These are phyloP conservation scores for Diophrys sp. DNA, from an alignment of 73 alveolate genomes.

Conservation along the genomic window DNA sequence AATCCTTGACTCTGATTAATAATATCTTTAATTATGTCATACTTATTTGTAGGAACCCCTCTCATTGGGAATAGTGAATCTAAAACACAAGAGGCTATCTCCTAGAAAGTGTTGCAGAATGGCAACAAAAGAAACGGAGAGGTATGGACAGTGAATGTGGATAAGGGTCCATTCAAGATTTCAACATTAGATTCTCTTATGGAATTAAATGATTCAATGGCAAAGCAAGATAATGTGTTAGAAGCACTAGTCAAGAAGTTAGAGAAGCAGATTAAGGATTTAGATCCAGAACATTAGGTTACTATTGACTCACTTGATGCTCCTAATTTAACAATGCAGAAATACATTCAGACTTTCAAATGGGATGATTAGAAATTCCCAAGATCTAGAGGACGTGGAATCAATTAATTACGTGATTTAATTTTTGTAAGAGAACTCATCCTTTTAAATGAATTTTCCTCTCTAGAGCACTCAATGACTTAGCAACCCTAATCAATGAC, in stretches of 20 bases:
- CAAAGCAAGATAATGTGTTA: conserved; percentile 41
- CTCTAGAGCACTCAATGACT: background rate
- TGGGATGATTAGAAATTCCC: conserved; percentile 62
- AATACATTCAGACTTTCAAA: conserved; percentile 34
- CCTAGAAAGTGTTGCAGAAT: background rate
- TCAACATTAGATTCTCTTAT: conserved; percentile 57
- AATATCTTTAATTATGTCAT: too few species aligned
- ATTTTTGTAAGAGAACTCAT: too few species aligned
- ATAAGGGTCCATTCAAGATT: conserved; percentile 34
- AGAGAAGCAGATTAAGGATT: conserved; percentile 45
- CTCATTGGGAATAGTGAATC: background rate
- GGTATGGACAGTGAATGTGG: background rate
- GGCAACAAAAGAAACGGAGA: background rate
- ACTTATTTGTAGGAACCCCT: background rate
- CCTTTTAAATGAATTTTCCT: too few species aligned
- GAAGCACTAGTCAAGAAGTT: conserved; percentile 48
- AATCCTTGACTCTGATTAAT: too few species aligned
- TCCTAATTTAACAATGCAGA: conserved; percentile 1
- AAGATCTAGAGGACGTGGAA: conserved; percentile 32
- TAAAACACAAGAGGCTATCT: background rate
- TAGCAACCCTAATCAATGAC: background rate
- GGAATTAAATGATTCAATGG: conserved; percentile 53
- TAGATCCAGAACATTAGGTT: conserved; percentile 1
- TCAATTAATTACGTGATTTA: conserved; percentile 41
- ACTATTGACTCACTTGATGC: background rate